Base-by-base conservation (phyloP, 257 asterid genomes). In the Osmanthus fragrans region DNA sequence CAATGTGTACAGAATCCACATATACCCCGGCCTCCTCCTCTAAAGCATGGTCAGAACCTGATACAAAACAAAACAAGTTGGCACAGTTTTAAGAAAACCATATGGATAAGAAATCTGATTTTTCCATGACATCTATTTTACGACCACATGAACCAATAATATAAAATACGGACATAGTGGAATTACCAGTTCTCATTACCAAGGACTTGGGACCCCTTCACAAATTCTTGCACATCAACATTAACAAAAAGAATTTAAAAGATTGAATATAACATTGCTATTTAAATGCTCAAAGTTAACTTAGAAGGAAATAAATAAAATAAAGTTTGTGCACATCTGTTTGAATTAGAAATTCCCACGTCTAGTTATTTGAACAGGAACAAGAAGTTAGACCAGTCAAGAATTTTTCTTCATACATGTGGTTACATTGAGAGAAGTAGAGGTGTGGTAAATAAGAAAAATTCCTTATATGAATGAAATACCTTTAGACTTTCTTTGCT, bases 1-100 rank as follows among this genome's bases (percentile, higher is more conserved):
- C 87, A 70, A 83, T 36, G 71, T 73, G 82, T 70, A 83, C 78
- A n/a, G 87, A 76, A 71, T 73, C 58, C 34, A 83, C 79, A 80
- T 81, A 81, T 72, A 74, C 82, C 30, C 82, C 79, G 1, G 86
- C 84, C 81, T 89, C 88, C 51, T 54, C 89, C 76, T 89, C 91
- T 21, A 78, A 72, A 70, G 84, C 60, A 77, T 87, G 73, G 76
- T 83, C 89, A 76, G 87, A 73, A 47, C 69, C 92, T 81, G 82
- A 73, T 54, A 54, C 36, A 74, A 18, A 58, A 40, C 7, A 40
- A 2, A 60, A 7, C 0, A 3, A 1, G 36, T 23, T 12, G 19
- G 34, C 34, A 58, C 32, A 58, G 27, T 58, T n/a, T 27, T 25
- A 42, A 18, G 5, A 25, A 63, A 25, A 27, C 15, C 34, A 63